These are phyloP conservation scores for Gossypium aridum DNA, from an alignment of 441 rosid species.

Conservation along the genomic window DNA sequence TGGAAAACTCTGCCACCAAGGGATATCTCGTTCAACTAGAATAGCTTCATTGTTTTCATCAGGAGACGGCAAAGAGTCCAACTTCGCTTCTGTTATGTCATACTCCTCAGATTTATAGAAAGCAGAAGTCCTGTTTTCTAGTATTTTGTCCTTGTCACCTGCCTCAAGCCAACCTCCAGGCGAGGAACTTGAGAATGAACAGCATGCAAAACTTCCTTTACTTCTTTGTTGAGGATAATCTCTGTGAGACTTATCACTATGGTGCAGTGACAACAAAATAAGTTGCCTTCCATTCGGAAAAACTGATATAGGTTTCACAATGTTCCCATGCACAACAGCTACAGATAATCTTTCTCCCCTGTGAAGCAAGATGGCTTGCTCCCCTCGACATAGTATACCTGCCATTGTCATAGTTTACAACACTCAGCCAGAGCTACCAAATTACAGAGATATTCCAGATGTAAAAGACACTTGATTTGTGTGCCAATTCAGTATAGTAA, in stretches of 20 bases:
- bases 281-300: constrained; percentile 22
- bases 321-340: constrained; percentile 22
- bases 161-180: constrained; percentile 27
- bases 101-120: constrained; percentile 76
- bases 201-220: constrained; percentile 28
- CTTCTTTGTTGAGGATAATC: constrained; percentile 19
- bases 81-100: constrained; percentile 50
- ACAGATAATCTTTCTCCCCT: constrained; percentile 27
- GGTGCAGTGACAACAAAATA: constrained; percentile 16
- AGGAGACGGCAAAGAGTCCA: constrained; percentile 42
- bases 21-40: constrained; percentile 40
- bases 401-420: constrained; percentile 17
- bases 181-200: constrained; percentile 20
- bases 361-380: constrained; percentile 21
- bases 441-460: background rate
- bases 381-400: constrained; percentile 40
- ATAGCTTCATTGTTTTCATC: constrained; percentile 56
- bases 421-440: background rate
- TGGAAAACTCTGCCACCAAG: constrained; percentile 85
- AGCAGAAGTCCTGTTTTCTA: constrained; percentile 40
- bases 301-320: constrained; percentile 21
- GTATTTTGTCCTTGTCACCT: constrained; percentile 14
- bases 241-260: constrained; percentile 20
- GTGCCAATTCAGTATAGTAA: background rate
- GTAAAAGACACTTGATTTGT: background rate